These are phyloP conservation scores for Pilasporangium apinafurcum DNA, from an alignment of 352 stramenopile species.

Conservation along the genomic window DNA sequence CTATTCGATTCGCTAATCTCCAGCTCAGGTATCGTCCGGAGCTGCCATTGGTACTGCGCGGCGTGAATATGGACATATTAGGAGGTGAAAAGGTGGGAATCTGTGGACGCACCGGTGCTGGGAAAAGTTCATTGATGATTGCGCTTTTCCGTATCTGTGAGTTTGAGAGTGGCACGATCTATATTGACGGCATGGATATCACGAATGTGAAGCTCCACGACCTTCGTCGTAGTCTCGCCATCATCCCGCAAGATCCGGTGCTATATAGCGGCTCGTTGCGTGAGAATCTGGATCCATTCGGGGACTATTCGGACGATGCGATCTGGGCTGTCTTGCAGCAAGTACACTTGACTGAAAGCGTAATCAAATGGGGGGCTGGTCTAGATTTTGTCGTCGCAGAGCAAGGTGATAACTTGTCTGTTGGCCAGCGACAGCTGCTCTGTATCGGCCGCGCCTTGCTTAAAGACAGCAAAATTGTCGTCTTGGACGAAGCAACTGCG, in stretches of 20 bases:
- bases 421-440: constrained; percentile 92
- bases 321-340: constrained; percentile 28
- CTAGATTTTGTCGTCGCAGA: constrained; percentile 86
- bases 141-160: constrained; percentile 31
- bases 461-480: constrained; percentile 74
- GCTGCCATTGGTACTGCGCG: constrained; percentile 25
- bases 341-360: constrained; percentile 17
- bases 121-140: constrained; percentile 38
- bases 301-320: constrained; percentile 49
- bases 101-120: constrained; percentile 25
- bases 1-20: constrained; percentile 19
- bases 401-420: constrained; percentile 90
- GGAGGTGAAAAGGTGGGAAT: constrained; percentile 27
- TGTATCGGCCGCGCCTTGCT: constrained; percentile 94
- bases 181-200: constrained; percentile 82
- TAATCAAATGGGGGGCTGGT: constrained; percentile 13
- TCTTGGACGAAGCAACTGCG: constrained; percentile 94
- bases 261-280: constrained; percentile 85
- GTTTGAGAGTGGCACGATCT: constrained; percentile 41
- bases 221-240: constrained; percentile 19
- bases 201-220: constrained; percentile 12
- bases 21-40: constrained; percentile 29
- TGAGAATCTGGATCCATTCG: constrained; percentile 88
- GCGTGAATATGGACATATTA: constrained; percentile 16
- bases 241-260: constrained; percentile 79